Conservation (phyloP, 148 eudicot genomes). For the Euryodendron excelsum region DNA sequence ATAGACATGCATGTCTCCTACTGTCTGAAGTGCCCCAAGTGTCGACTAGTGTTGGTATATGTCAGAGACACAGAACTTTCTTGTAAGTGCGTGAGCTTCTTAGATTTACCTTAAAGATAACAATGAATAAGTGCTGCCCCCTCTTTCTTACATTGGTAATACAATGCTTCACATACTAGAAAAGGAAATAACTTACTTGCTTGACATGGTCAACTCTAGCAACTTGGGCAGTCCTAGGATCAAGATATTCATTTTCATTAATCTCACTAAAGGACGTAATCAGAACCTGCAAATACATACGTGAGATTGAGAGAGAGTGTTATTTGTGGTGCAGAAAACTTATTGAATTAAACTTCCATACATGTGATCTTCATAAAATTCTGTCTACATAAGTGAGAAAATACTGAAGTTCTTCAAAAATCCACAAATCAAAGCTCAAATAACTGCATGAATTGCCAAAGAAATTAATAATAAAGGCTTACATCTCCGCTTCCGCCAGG, state of each 20-base stretch:
- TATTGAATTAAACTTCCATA: neutral
- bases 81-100: neutral
- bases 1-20: neutral
- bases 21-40: no score
- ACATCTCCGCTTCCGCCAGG: constrained; percentile 84
- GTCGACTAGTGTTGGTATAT: no score
- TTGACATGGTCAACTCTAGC: constrained; percentile 83
- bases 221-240: constrained; percentile 90
- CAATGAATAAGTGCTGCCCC: neutral
- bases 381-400: neutral
- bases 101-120: neutral
- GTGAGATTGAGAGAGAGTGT: neutral
- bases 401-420: neutral
- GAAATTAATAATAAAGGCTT: constrained; percentile 15
- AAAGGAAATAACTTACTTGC: constrained; percentile 49
- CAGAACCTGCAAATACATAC: constrained; percentile 54
- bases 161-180: neutral
- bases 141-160: neutral
- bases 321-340: no score
- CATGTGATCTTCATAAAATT: neutral
- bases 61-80: neutral
- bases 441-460: neutral
- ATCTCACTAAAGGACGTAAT: constrained; percentile 69
- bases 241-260: constrained; percentile 70
- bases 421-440: neutral